phyloP scores from a whole-genome alignment of 2,329 filamentous ascomycete genomes.

The Trichoderma pleuroti region DNA sequence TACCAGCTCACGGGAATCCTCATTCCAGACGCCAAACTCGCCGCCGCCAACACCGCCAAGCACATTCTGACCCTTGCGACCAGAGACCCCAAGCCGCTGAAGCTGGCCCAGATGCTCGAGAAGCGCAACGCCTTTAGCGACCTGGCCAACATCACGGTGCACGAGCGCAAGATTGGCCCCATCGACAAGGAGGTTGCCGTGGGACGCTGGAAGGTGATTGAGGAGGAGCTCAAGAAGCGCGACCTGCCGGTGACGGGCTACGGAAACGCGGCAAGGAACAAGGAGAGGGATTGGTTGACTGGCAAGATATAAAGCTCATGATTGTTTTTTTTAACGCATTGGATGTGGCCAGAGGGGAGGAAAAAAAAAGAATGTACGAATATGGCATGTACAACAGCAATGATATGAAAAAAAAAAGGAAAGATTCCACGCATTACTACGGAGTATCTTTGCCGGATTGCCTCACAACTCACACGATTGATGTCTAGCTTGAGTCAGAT shows the following conservation, averaged over 20 bases:
- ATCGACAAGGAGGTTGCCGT: slow-evolving; percentile 68
- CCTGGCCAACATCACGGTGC: slow-evolving; percentile 69
- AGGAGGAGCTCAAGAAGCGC: slow-evolving; percentile 62
- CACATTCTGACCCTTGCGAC: slow-evolving; percentile 53
- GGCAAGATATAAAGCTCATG: slow-evolving; percentile 31
- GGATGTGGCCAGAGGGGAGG: background rate
- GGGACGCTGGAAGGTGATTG: slow-evolving; percentile 77
- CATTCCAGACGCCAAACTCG: slow-evolving; percentile 67
- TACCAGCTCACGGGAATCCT: slow-evolving; percentile 76
- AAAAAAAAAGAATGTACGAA: slow-evolving; percentile 4
- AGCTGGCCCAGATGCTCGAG: slow-evolving; percentile 60
- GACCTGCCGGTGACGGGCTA: slow-evolving; percentile 56
- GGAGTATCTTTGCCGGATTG: background rate
- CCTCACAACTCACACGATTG: background rate
- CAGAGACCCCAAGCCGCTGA: slow-evolving; percentile 53
- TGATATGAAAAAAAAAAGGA: background rate
- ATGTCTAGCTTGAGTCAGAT: background rate
- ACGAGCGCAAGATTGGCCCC: slow-evolving; percentile 60
- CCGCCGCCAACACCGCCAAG: slow-evolving; percentile 50
- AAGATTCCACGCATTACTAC: background rate
- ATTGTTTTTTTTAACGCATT: background rate
- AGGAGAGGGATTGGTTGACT: slow-evolving; percentile 42
- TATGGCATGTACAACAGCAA: slow-evolving; percentile 17
- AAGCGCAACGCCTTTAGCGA: slow-evolving; percentile 42
- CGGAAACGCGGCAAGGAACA: slow-evolving; percentile 37